phyloP scores from a whole-genome alignment of 805 yeast genomes.

The Phaffomyces antillensis region DNA sequence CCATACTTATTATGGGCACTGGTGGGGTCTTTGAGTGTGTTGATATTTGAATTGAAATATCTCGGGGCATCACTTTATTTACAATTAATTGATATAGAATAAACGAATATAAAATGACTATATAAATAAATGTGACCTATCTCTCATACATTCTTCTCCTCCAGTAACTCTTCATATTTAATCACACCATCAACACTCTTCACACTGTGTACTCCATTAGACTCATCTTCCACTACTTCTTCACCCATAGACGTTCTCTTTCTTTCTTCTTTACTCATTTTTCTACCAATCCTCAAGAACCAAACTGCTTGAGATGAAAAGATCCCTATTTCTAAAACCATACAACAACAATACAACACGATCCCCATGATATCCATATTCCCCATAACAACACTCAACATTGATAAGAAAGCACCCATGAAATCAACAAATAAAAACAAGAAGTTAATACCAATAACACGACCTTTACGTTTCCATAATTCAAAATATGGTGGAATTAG shows the following conservation, averaged over 20 bases:
- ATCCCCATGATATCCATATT: constrained; percentile 65
- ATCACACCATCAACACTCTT: too few relatives aligned
- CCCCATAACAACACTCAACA: constrained; percentile 53
- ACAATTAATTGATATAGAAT: too few relatives aligned
- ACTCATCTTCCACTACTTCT: background rate
- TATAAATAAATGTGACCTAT: too few relatives aligned
- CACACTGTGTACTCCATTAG: too few relatives aligned
- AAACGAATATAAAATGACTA: too few relatives aligned
- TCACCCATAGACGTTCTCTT: background rate
- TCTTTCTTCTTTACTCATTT: constrained; percentile 1
- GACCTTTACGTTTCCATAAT: constrained; percentile 67
- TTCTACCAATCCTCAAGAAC: constrained; percentile 33
- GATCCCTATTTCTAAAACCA: constrained; percentile 65
- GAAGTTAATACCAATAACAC: constrained; percentile 87
- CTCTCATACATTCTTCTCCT: too few relatives aligned
- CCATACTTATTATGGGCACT: background rate
- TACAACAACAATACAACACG: constrained; percentile 57
- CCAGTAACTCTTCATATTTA: too few relatives aligned
- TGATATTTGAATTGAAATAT: too few relatives aligned
- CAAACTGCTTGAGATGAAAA: constrained; percentile 56
- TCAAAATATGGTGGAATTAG: constrained; percentile 88
- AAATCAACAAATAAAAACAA: constrained; percentile 70
- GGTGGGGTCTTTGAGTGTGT: too few relatives aligned
- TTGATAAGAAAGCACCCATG: constrained; percentile 75
- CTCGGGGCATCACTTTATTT: too few relatives aligned